Percentiles rank a stretch among this genome's conserved stretches.
phyloP scores from a whole-genome alignment of 495 filamentous ascomycete species.

The Neurospora cerealis region DNA sequence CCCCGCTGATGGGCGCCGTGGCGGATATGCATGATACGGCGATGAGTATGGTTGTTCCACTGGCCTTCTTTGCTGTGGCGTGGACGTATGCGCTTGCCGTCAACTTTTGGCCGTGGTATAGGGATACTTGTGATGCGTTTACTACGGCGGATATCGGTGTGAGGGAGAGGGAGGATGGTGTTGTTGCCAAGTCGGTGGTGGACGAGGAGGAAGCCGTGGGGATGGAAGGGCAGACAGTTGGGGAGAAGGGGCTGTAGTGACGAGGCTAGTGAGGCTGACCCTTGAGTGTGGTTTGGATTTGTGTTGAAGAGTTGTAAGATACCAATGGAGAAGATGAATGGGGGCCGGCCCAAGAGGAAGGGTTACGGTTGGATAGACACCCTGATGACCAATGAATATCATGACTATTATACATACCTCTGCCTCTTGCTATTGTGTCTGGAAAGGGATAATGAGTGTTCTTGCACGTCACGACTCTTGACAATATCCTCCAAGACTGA shows the following conservation, averaged over 20 bases:
- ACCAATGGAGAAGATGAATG: background rate
- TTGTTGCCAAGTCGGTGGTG: slow-evolving; percentile 18
- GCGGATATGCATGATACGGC: slow-evolving; percentile 33
- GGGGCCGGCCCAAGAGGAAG: background rate
- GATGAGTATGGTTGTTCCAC: slow-evolving; percentile 35
- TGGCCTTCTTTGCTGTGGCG: slow-evolving; percentile 30
- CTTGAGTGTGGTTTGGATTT: background rate
- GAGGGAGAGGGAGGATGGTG: slow-evolving; percentile 4
- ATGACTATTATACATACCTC: background rate
- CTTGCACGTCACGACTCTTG: background rate
- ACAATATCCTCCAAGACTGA: background rate
- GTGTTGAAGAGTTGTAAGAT: background rate
- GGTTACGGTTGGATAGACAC: background rate
- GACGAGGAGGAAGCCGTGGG: slow-evolving; percentile 17
- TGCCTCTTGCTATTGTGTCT: background rate
- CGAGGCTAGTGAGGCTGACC: background rate
- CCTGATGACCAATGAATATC: background rate
- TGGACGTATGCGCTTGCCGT: slow-evolving; percentile 27
- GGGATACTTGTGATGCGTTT: slow-evolving; percentile 50
- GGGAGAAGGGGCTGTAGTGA: background rate
- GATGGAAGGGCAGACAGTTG: slow-evolving; percentile 2
- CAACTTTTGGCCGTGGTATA: slow-evolving; percentile 55
- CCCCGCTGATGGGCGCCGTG: slow-evolving; percentile 49
- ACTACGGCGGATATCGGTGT: slow-evolving; percentile 44
- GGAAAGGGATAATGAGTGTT: background rate